A percentile compares a stretch with the other conserved stretches of the same genome.
These are phyloP conservation scores for Spinacia oleracea DNA, from an alignment of 179 eudicot genomes.

Conservation along the genomic window DNA sequence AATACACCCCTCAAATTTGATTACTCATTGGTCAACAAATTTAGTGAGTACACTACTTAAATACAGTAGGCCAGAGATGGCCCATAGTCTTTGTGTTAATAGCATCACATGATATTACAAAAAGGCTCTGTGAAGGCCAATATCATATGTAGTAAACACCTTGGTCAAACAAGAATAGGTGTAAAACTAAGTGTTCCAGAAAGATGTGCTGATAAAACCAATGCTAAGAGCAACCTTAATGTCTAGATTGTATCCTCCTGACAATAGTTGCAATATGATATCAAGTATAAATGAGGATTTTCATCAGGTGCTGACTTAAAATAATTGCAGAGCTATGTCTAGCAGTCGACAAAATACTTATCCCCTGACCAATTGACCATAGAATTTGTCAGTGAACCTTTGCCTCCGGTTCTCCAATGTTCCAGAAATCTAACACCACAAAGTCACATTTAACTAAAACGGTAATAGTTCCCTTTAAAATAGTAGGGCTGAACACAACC, in stretches of 20 bases:
- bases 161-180: background rate
- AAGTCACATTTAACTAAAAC: background rate
- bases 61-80: background rate
- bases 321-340: background rate
- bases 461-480: background rate
- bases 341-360: background rate
- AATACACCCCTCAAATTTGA: background rate
- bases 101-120: background rate
- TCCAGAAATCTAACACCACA: background rate
- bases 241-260: background rate
- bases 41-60: background rate
- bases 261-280: background rate
- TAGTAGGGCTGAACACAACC: background rate
- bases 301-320: background rate
- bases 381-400: background rate
- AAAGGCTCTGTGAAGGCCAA: background rate
- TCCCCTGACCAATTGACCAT: slow-evolving; percentile 2
- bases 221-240: background rate
- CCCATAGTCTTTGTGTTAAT: background rate
- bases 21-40: background rate
- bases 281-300: background rate
- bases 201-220: background rate
- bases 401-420: background rate
- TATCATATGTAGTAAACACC: background rate
- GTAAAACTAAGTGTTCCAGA: background rate